These are phyloP conservation scores for Sequoiadendron giganteum DNA, from an alignment of 75 land plant species.

Conservation along the genomic window DNA sequence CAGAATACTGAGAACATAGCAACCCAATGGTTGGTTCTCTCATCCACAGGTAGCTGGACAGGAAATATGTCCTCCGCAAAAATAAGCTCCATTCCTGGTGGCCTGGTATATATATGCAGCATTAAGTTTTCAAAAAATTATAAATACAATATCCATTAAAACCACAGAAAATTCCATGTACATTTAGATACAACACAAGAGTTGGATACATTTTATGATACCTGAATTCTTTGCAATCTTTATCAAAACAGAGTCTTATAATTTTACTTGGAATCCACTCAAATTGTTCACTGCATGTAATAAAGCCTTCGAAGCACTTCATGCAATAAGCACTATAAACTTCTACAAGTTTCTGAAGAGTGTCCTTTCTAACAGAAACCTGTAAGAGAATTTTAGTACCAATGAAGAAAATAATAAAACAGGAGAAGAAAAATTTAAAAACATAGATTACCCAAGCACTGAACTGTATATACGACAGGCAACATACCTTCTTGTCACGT, in stretches of 20 bases:
- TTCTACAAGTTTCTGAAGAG: conserved; percentile 65
- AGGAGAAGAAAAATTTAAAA: neutral
- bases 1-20: conserved; percentile 61
- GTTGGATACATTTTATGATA: conserved; percentile 14
- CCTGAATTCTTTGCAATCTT: conserved; percentile 77
- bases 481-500: conserved; percentile 88
- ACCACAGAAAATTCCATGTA: neutral
- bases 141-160: neutral
- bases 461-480: conserved; percentile 1
- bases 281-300: conserved; percentile 35
- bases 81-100: conserved; percentile 73
- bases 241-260: conserved; percentile 77
- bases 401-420: neutral
- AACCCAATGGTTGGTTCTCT: conserved; percentile 83
- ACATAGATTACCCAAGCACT: conserved; percentile 1
- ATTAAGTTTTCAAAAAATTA: neutral
- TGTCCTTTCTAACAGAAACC: conserved; percentile 73
- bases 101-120: conserved; percentile 33
- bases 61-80: conserved; percentile 79
- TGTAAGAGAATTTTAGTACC: conserved; percentile 17
- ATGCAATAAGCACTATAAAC: conserved; percentile 65
- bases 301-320: conserved; percentile 48
- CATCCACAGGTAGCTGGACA: conserved; percentile 54
- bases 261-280: conserved; percentile 91
- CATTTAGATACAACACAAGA: neutral